These are phyloP conservation scores for Penicillium rolfsii DNA, from an alignment of 2,329 filamentous ascomycete genomes.

Conservation along the genomic window DNA sequence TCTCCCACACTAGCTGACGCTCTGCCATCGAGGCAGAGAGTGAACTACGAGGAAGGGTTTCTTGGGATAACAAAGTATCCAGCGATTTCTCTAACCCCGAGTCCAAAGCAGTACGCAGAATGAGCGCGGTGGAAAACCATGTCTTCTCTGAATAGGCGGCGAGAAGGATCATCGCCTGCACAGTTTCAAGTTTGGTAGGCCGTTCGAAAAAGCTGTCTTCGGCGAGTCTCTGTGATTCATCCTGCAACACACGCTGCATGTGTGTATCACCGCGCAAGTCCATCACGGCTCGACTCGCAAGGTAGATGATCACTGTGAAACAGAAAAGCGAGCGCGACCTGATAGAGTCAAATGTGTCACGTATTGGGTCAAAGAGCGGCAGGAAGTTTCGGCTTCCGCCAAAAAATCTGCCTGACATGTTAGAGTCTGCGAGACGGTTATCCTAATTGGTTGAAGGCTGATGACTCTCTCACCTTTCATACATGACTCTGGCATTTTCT, in stretches of 20 bases:
- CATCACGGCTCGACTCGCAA: constrained; percentile 39
- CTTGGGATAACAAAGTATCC: constrained; percentile 37
- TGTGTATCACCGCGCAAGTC: constrained; percentile 38
- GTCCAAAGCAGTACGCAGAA: constrained; percentile 41
- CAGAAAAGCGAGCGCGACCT: constrained; percentile 42
- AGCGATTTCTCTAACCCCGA: constrained; percentile 42
- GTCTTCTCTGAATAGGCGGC: constrained; percentile 44
- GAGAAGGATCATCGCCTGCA: constrained; percentile 42
- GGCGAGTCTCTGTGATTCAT: constrained; percentile 40
- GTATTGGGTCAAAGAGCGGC: constrained; percentile 40
- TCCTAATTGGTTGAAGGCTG: not conserved
- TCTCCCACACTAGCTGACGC: constrained; percentile 41
- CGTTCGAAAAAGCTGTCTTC: constrained; percentile 44
- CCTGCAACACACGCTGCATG: constrained; percentile 41
- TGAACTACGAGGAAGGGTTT: constrained; percentile 38
- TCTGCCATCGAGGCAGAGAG: constrained; percentile 40
- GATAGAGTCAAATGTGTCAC: constrained; percentile 43
- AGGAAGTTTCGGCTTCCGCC: constrained; percentile 41
- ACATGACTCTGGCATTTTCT: constrained; percentile 39
- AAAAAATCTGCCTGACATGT: constrained; percentile 30
- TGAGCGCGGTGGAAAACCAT: constrained; percentile 43
- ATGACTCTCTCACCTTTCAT: constrained; percentile 35
- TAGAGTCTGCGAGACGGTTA: not conserved
- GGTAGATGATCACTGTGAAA: constrained; percentile 42
- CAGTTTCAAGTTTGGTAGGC: constrained; percentile 42